Evolutionary conservation across 2,329 filamentous ascomycete species (phyloP), one percentile per base, ranked within the genome.

Genomic region (Arthrobotrys pseudoclavata): DNA sequence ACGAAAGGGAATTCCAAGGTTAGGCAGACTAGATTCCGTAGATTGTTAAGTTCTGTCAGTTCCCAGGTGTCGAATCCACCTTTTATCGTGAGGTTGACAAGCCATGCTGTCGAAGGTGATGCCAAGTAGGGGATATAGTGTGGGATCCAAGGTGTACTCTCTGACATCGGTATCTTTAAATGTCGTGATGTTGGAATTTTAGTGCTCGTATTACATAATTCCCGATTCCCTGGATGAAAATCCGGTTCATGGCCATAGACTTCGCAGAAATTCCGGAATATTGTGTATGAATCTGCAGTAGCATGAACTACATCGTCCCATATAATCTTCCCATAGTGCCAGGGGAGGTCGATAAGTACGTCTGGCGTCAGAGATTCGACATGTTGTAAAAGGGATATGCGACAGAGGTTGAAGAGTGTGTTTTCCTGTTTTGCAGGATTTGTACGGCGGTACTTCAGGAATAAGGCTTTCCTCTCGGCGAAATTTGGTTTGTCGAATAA

Each of bases 261-360:
- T 22, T 77, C 74, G 20, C 74, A 77, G 31, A 77, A 77, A 42
- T 77, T 77, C 53, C 61, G 64, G 67, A 77, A 77, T 24, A 77
- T 67, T 13, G 52, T 50, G 47, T 71, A 77, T 1, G 74, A 77
- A 22, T 77, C 74, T 1, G 74, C 60, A 5, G 61, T 77, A 6
- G 55, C 63, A 37, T 71, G 67, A 9, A 77, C 47, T 5, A 77
- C 18, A 37, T 77, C 74, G 18, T 77, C 74, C 74, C 74, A 77
- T 55, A 77, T 45, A 9, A 70, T 70, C 24, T 77, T 70, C 13
- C 74, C 74, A 15, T 77, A 71, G 18, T 37, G 53, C 74, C 74
- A 77, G 15, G 67, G 61, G 3, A 77, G 52, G 13, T 61, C 20
- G n/a, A 40, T 24, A 13, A 77, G 62, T 1, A 77, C 74, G 2